Evolutionary conservation across 1,284 basidiomycete species (phyloP), one percentile per base, ranked within the genome.

Genomic region (Amylostereum chailletii): DNA sequence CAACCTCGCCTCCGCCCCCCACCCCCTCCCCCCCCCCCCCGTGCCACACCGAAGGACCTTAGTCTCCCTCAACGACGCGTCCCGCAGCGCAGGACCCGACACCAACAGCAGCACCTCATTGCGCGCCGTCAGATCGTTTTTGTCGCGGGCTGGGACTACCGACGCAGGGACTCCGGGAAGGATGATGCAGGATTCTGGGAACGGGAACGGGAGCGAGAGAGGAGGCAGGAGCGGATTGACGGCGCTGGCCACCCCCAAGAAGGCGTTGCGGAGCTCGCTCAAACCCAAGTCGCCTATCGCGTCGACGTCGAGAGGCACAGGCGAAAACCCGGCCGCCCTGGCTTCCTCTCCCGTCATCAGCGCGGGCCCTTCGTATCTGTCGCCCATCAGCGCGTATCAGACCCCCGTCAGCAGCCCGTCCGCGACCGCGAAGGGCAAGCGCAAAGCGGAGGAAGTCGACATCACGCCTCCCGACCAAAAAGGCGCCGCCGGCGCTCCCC

Each of bases 371-470:
- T 42, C 36, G 19, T 19, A 19, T 19, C 19, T 19, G 19, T 19
- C 19, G 19, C 19, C 19, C 19, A 19, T 19, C 19, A 19, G 19
- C 19, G 19, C 19, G 19, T 19, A 19, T 19, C 19, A 19, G 19
- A 19, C 19, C 19, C 19, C 19, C 19, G 19, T 19, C 19, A 19
- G 19, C 19, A 19, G 19, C 19, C 55, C 8, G 29, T 5, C 27
- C 51, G 55, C 11, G 19, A 53, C 26, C 6, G 31, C 47, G 9
- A 72, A 67, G 59, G 74, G 74, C n/a, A 76, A 76, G 55, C 66
- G 74, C 44, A 76, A 76, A 57, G 75, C 73, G 31, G 74, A 76
- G 42, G 74, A 77, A 38, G 53, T 73, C 27, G 72, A 74, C 46
- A 48, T 66, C 34, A 76, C 74, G 4, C 72, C 74, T 29, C 73